Conservation (phyloP, 352 stramenopile species). For the Globisporangium perplexum region DNA sequence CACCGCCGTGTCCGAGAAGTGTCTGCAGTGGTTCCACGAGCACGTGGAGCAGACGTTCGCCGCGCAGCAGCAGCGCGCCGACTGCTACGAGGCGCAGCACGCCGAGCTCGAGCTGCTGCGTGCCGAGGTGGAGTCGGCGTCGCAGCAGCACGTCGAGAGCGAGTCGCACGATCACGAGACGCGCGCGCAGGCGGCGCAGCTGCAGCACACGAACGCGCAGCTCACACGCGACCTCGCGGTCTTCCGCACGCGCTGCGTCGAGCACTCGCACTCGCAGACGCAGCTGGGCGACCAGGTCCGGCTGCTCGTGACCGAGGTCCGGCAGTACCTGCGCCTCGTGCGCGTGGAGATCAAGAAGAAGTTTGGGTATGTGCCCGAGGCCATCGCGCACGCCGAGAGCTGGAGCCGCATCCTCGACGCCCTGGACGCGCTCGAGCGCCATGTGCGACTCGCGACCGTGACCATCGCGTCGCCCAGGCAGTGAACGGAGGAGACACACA, state of each 20-base stretch:
- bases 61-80: constrained; percentile 35
- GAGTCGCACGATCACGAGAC: constrained; percentile 8
- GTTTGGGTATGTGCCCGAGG: constrained; percentile 75
- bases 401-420: constrained; percentile 58
- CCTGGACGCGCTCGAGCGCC: constrained; percentile 36
- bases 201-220: constrained; percentile 13
- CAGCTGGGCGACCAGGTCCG: constrained; percentile 44
- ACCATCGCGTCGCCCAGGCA: background rate
- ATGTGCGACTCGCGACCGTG: constrained; percentile 6
- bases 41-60: constrained; percentile 41
- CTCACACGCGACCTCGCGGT: constrained; percentile 16
- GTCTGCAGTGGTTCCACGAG: constrained; percentile 46
- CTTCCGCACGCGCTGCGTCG: constrained; percentile 9
- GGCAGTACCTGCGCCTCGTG: constrained; percentile 63
- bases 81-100: constrained; percentile 40
- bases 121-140: constrained; percentile 10
- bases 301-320: constrained; percentile 48
- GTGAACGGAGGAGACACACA: no score
- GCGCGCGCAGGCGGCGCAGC: constrained; percentile 4
- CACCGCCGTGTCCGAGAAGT: constrained; percentile 38
- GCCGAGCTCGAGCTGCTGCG: constrained; percentile 29
- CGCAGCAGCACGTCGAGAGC: constrained; percentile 16
- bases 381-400: constrained; percentile 54
- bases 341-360: constrained; percentile 72
- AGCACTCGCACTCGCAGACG: constrained; percentile 23